Evolutionary conservation across 768 basidiomycete genomes (phyloP).

Genomic region (Grammothele lineata): DNA sequence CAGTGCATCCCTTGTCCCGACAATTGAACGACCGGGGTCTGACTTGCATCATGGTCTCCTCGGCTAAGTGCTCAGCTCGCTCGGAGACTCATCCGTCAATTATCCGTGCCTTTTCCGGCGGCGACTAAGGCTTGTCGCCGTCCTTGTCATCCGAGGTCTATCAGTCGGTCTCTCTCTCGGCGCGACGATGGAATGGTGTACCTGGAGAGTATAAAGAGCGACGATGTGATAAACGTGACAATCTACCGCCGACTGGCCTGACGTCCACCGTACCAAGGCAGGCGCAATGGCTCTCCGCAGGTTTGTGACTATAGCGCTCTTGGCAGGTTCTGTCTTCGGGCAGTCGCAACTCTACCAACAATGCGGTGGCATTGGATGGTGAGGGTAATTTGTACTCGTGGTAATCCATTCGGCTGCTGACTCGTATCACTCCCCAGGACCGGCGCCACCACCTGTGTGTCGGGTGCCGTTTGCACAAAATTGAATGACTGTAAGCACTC

Average conservation of each 20-base stretch:
- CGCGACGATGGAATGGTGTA: too few relatives aligned
- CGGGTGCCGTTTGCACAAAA: constrained; percentile 39
- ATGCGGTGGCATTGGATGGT: constrained; percentile 51
- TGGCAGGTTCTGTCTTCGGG: constrained; percentile 27
- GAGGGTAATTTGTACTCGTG: constrained; percentile 8
- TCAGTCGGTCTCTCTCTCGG: background rate
- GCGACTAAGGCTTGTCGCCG: background rate
- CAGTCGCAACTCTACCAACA: constrained; percentile 42
- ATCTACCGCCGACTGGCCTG: too few relatives aligned
- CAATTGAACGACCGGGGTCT: constrained; percentile 11
- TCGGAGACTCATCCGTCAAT: constrained; percentile 17
- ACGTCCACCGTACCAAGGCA: too few relatives aligned
- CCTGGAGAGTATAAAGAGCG: too few relatives aligned
- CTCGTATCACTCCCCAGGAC: constrained; percentile 30
- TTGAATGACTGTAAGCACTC: constrained; percentile 39
- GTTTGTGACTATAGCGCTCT: constrained; percentile 5
- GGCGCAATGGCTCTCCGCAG: constrained; percentile 9
- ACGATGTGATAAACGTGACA: too few relatives aligned
- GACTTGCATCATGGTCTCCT: constrained; percentile 1
- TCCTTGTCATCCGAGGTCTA: constrained; percentile 4
- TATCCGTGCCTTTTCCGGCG: constrained; percentile 24
- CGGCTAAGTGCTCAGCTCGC: background rate
- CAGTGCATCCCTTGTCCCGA: background rate
- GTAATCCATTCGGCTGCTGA: background rate
- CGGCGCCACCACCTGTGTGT: constrained; percentile 45